phyloP scores from a whole-genome alignment of 495 filamentous ascomycete genomes.

The Rostrohypoxylon terebratum region DNA sequence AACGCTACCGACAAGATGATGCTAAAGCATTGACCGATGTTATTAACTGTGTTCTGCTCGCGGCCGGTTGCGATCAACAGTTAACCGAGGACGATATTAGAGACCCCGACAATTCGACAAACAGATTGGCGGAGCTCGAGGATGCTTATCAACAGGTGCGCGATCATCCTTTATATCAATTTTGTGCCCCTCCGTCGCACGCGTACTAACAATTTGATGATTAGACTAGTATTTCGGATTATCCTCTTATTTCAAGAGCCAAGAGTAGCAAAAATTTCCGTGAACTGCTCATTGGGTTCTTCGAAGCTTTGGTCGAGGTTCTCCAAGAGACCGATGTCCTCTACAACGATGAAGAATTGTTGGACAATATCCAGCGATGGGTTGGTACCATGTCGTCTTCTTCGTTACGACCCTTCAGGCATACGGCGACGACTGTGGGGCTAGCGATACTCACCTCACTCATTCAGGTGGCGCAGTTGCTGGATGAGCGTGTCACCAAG shows the following conservation, averaged over 20 bases:
- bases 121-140: slow-evolving; percentile 78
- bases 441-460: slow-evolving; percentile 79
- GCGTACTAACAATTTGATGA: slow-evolving; percentile 42
- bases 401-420: slow-evolving; percentile 84
- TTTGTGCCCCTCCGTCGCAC: not conserved
- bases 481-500: slow-evolving; percentile 73
- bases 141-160: slow-evolving; percentile 78
- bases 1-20: slow-evolving; percentile 75
- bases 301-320: slow-evolving; percentile 75
- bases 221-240: slow-evolving; percentile 82
- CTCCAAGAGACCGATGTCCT: slow-evolving; percentile 79
- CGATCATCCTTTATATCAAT: slow-evolving; percentile 1
- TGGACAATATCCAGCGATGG: slow-evolving; percentile 90
- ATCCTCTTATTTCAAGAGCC: slow-evolving; percentile 87
- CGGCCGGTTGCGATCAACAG: slow-evolving; percentile 80
- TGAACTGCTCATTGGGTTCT: slow-evolving; percentile 78
- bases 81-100: slow-evolving; percentile 82
- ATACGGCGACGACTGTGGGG: slow-evolving; percentile 86
- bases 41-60: slow-evolving; percentile 87
- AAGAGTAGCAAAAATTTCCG: slow-evolving; percentile 80
- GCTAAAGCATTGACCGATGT: slow-evolving; percentile 79
- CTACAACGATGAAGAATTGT: slow-evolving; percentile 76
- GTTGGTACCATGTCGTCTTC: slow-evolving; percentile 87
- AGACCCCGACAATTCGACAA: slow-evolving; percentile 83
- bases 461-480: slow-evolving; percentile 76